These are phyloP conservation scores for Teratosphaeria viscida DNA, from an alignment of 2,329 filamentous ascomycete genomes.

Conservation along the genomic window DNA sequence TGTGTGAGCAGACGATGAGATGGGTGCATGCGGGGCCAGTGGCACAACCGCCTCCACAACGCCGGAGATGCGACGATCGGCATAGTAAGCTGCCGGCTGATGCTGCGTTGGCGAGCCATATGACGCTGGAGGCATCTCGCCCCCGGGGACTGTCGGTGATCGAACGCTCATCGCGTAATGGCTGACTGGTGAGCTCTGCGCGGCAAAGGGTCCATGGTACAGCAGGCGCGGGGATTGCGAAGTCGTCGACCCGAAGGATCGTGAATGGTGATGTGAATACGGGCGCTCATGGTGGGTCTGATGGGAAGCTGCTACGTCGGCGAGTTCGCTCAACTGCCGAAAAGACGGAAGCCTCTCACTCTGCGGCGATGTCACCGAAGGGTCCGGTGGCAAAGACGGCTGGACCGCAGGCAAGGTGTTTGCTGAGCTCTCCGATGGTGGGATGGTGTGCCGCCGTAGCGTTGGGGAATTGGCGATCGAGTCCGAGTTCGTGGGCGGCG, in stretches of 20 bases:
- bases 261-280: slow-evolving; percentile 16
- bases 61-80: slow-evolving; percentile 13
- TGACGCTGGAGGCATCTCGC: slow-evolving; percentile 8
- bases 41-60: slow-evolving; percentile 2
- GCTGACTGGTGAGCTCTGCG: slow-evolving; percentile 19
- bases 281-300: slow-evolving; percentile 10
- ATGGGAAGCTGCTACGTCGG: slow-evolving; percentile 18
- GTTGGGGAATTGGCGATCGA: slow-evolving; percentile 14
- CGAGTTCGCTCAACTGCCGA: slow-evolving; percentile 22
- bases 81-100: slow-evolving; percentile 11
- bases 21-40: background rate
- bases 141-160: slow-evolving; percentile 18
- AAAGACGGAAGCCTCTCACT: slow-evolving; percentile 23
- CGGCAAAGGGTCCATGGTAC: slow-evolving; percentile 13
- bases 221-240: slow-evolving; percentile 18
- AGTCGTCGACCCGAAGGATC: slow-evolving; percentile 20
- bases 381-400: slow-evolving; percentile 11
- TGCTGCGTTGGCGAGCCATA: slow-evolving; percentile 18
- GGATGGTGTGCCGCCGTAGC: slow-evolving; percentile 12
- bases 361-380: slow-evolving; percentile 11
- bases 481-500: background rate
- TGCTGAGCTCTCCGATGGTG: background rate
- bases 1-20: background rate
- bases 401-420: slow-evolving; percentile 19
- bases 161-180: slow-evolving; percentile 9